Evolutionary conservation across 345 rosid genomes (phyloP), one percentile per base, ranked within the genome.

Genomic region (Melastoma malabathricum): DNA sequence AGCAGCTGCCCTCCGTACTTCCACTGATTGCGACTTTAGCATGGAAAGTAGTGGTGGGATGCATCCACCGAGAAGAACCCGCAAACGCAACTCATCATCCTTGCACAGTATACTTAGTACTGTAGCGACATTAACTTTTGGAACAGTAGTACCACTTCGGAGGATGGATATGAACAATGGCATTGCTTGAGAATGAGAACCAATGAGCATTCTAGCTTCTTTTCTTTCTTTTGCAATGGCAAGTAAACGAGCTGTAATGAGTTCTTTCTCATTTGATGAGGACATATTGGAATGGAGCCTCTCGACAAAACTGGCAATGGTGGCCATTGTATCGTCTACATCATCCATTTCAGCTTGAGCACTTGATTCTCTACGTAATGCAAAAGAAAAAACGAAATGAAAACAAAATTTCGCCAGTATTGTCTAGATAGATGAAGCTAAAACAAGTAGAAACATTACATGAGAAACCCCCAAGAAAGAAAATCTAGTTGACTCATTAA

Each of bases 31-130:
- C 43, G 95, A 85, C 63, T 81, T 86, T 76, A 89, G 60, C 64
- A 86, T 85, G 1, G 79, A 77, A 47, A 89, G 80, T 51, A 89
- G 55, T 12, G 95, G 97, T 0, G 94, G 97, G 60, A 86, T 76
- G 58, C 97, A 89, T 50, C 97, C 95, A 19, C 95, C 97, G 17
- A 86, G 83, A 17, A 89, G 76, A 44, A 89, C 84, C 66, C 87
- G 80, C 49, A 85, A 61, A 56, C 90, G 84, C 39, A 89, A 50
- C 34, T 79, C 84, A 29, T 79, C 82, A 58, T 89, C 90, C 76
- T 79, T 76, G 80, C 90, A 86, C 50, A 89, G 47, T 58, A 64
- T 67, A 43, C 81, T 79, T 3, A 89, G 69, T 46, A 71, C 66
- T 41, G 73, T 75, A 52, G 95, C 95, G 29, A 83, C 81, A 59